phyloP scores from a whole-genome alignment of 371 early-diverging fungal species.

The Mucor sp. region DNA sequence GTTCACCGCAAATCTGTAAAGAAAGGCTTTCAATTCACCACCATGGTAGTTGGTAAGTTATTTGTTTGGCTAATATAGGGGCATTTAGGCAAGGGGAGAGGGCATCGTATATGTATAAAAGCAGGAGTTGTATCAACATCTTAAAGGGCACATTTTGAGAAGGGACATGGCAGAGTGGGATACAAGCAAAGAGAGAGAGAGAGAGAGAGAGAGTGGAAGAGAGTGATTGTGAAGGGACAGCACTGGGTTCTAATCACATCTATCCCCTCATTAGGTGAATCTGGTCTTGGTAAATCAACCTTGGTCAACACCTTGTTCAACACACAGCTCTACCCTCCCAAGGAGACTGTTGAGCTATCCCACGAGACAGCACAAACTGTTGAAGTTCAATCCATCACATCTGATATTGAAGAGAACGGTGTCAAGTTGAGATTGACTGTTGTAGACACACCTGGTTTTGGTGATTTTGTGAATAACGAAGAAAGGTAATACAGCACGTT shows the following conservation, averaged over 20 bases:
- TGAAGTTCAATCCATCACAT: constrained; percentile 90
- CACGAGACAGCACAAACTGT: constrained; percentile 91
- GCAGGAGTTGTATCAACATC: too few species aligned
- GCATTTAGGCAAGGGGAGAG: not conserved
- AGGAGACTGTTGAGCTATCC: constrained; percentile 78
- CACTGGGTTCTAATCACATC: not conserved
- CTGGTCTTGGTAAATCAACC: constrained; percentile 99
- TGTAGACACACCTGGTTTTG: constrained; percentile 95
- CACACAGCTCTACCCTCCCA: constrained; percentile 87
- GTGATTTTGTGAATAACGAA: constrained; percentile 96
- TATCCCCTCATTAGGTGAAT: constrained; percentile 73
- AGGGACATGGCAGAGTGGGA: too few species aligned
- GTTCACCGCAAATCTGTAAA: constrained; percentile 97
- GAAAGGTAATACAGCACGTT: constrained; percentile 60
- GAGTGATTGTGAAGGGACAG: too few species aligned
- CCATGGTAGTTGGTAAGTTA: constrained; percentile 92
- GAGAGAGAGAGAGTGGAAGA: too few species aligned
- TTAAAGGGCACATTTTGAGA: too few species aligned
- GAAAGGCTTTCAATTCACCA: constrained; percentile 98
- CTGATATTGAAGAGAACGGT: constrained; percentile 84
- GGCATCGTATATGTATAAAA: too few species aligned
- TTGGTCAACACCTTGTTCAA: constrained; percentile 98
- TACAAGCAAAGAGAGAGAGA: too few species aligned
- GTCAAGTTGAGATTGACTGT: constrained; percentile 94
- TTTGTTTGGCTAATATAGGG: too few species aligned